Percentiles rank a stretch among this genome's conserved stretches.
Conservation (phyloP, 2,329 filamentous ascomycete species). For the Akanthomyces uredinophilus region DNA sequence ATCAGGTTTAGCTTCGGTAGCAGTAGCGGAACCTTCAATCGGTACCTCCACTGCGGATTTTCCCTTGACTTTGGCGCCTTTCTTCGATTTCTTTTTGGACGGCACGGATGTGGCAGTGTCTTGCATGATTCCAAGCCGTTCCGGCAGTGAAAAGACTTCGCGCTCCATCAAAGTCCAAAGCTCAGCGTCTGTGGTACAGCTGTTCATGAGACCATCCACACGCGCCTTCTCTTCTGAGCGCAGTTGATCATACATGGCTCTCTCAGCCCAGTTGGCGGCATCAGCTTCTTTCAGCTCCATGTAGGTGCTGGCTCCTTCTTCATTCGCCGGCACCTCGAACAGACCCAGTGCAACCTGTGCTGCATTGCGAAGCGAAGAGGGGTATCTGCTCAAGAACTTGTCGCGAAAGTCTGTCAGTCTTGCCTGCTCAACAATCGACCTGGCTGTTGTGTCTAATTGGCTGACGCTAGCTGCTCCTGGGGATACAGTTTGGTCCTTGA, state of each 20-base stretch:
- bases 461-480: not conserved
- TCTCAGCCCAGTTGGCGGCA: constrained; percentile 30
- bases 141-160: constrained; percentile 60
- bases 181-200: constrained; percentile 54
- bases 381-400: constrained; percentile 34
- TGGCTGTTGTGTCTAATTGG: constrained; percentile 16
- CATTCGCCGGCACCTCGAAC: constrained; percentile 30
- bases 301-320: constrained; percentile 20
- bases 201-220: constrained; percentile 50
- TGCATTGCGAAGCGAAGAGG: constrained; percentile 33
- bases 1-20: constrained; percentile 16
- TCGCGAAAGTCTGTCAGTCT: constrained; percentile 29
- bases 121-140: constrained; percentile 48
- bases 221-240: constrained; percentile 43
- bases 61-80: not conserved
- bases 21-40: not conserved
- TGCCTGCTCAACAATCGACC: constrained; percentile 30
- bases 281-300: constrained; percentile 28
- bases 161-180: constrained; percentile 63
- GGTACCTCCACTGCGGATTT: not conserved
- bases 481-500: not conserved
- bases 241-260: constrained; percentile 30
- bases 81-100: constrained; percentile 2
- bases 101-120: not conserved
- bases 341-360: constrained; percentile 35